A percentile compares a stretch with the other conserved stretches of the same genome.
Evolutionary conservation across 139 green algal species (phyloP).

Genomic region (Ostreobium quekettii): DNA sequence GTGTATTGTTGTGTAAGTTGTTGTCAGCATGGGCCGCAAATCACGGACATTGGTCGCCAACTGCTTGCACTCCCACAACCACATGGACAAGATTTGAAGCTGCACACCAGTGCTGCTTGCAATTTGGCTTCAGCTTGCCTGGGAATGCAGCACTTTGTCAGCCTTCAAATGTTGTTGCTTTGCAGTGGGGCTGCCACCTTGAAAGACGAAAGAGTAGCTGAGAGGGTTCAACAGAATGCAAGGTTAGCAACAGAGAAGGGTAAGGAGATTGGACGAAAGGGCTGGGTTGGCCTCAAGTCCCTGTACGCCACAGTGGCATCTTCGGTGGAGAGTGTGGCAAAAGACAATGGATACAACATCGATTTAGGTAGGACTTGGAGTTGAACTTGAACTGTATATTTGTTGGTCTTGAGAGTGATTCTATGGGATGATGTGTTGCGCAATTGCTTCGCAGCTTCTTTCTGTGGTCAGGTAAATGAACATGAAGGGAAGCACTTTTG

Average conservation of each 20-base stretch:
- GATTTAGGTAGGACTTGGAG: conserved; percentile 32
- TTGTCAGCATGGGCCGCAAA: too few relatives aligned
- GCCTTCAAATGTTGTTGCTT: too few relatives aligned
- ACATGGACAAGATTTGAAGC: too few relatives aligned
- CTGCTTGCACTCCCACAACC: too few relatives aligned
- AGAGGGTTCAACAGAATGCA: conserved; percentile 30
- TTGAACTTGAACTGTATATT: background rate
- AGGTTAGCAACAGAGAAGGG: conserved; percentile 33
- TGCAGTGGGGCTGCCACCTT: too few relatives aligned
- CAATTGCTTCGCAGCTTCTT: background rate
- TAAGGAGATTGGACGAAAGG: conserved; percentile 30
- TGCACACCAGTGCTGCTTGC: too few relatives aligned
- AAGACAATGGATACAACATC: conserved; percentile 37
- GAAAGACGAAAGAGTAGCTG: conserved; percentile 44
- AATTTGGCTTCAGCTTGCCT: too few relatives aligned
- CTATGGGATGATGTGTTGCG: too few relatives aligned
- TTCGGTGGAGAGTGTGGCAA: conserved; percentile 41
- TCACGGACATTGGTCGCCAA: too few relatives aligned
- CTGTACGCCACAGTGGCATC: conserved; percentile 46
- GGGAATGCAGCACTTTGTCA: too few relatives aligned
- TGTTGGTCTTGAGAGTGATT: background rate
- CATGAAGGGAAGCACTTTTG: background rate
- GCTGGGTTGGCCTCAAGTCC: conserved; percentile 33
- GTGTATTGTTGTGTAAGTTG: too few relatives aligned
- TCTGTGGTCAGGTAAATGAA: background rate